Evolutionary conservation across 805 yeast species (phyloP).

Genomic region (Torulaspora franciscae): DNA sequence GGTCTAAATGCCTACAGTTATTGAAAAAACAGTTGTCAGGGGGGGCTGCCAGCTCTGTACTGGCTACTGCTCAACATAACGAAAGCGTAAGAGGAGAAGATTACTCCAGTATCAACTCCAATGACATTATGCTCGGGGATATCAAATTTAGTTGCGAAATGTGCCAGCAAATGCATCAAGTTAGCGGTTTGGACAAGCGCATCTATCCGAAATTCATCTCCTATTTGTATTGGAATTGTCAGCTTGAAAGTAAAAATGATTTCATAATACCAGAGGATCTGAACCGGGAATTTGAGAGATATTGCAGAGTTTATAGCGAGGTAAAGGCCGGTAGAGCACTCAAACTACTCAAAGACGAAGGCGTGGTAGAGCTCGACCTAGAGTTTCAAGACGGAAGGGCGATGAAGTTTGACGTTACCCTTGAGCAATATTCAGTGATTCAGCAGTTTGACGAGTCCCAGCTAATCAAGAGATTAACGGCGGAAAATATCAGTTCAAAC

Average conservation of each 20-base stretch:
- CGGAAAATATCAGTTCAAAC: conserved; percentile 33
- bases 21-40: conserved; percentile 19
- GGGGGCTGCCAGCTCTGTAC: conserved; percentile 4
- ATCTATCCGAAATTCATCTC: conserved; percentile 65
- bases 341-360: conserved; percentile 52
- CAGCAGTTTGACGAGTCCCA: conserved; percentile 37
- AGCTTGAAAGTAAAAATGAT: conserved; percentile 18
- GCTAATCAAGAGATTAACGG: conserved; percentile 22
- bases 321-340: conserved; percentile 56
- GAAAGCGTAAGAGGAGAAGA: conserved; percentile 11
- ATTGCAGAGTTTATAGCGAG: conserved; percentile 40
- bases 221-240: conserved; percentile 72
- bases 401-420: conserved; percentile 47
- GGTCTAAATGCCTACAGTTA: conserved; percentile 24
- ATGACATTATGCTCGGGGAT: conserved; percentile 83
- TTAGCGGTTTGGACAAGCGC: conserved; percentile 16
- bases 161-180: conserved; percentile 38
- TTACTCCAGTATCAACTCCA: conserved; percentile 41
- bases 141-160: conserved; percentile 51
- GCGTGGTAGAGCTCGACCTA: conserved; percentile 57
- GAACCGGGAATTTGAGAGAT: conserved; percentile 40
- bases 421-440: conserved; percentile 66
- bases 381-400: conserved; percentile 44
- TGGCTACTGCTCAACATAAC: conserved; percentile 1
- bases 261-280: conserved; percentile 49